Evolutionary conservation across 768 basidiomycete genomes (phyloP).

Genomic region (Myochromella boudieri): DNA sequence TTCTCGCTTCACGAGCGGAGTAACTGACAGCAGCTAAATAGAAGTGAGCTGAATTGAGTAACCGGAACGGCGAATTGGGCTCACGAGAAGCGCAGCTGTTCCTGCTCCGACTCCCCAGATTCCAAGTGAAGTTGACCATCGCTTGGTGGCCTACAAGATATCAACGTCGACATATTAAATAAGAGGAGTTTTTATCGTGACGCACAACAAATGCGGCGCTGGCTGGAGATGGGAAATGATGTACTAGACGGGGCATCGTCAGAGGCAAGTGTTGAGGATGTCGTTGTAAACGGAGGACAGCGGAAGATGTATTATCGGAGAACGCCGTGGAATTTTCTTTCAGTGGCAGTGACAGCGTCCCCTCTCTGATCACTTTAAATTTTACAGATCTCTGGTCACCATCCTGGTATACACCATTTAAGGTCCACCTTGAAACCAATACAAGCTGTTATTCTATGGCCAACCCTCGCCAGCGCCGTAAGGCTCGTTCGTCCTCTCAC

Average conservation of each 20-base stretch:
- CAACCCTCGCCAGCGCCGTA: conserved; percentile 91
- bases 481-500: conserved; percentile 76
- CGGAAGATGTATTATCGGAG: conserved; percentile 29
- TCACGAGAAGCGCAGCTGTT: conserved; percentile 65
- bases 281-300: conserved; percentile 24
- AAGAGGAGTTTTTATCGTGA: too few relatives aligned
- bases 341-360: too few relatives aligned
- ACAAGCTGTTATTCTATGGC: conserved; percentile 55
- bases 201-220: conserved; percentile 38
- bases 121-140: conserved; percentile 60
- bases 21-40: conserved; percentile 73
- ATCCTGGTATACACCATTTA: conserved; percentile 1
- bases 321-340: conserved; percentile 25
- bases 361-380: conserved; percentile 9
- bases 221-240: conserved; percentile 38
- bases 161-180: not conserved
- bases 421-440: conserved; percentile 1
- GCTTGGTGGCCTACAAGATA: conserved; percentile 44
- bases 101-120: conserved; percentile 76
- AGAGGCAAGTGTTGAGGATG: conserved; percentile 7
- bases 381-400: not conserved
- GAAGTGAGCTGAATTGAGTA: too few relatives aligned
- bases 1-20: conserved; percentile 79
- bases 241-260: conserved; percentile 43
- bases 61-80: too few relatives aligned